These are phyloP conservation scores for Penicillium sp. DNA, from an alignment of 2,329 filamentous ascomycete species.

Conservation along the genomic window DNA sequence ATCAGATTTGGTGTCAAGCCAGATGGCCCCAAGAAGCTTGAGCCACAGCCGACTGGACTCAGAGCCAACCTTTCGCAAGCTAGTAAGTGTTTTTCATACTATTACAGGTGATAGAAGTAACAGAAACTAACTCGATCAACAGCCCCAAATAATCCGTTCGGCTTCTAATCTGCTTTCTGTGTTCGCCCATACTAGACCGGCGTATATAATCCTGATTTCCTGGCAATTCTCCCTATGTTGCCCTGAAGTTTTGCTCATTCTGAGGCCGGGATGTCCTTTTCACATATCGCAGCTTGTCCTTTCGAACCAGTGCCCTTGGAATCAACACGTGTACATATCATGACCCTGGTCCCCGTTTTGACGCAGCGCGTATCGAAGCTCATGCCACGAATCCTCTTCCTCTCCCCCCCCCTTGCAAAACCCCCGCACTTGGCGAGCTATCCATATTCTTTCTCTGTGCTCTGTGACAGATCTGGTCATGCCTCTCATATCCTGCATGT, in stretches of 20 bases:
- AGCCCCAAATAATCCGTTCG: constrained; percentile 71
- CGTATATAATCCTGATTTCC: constrained; percentile 32
- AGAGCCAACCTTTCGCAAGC: constrained; percentile 90
- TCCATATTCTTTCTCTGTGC: constrained; percentile 11
- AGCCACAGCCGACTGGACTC: constrained; percentile 81
- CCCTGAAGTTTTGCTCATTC: constrained; percentile 2
- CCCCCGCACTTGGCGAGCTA: constrained; percentile 16
- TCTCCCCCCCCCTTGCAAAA: constrained; percentile 9
- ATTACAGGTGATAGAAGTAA: neutral
- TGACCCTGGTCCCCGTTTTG: constrained; percentile 13
- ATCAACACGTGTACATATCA: constrained; percentile 28
- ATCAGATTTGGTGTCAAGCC: constrained; percentile 81
- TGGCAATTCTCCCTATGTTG: constrained; percentile 12
- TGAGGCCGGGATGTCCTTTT: neutral
- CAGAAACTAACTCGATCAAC: constrained; percentile 15
- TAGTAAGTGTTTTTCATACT: constrained; percentile 67
- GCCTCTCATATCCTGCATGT: constrained; percentile 11
- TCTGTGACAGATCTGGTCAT: constrained; percentile 6
- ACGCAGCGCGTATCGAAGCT: constrained; percentile 16
- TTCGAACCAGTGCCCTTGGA: constrained; percentile 14
- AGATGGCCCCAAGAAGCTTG: constrained; percentile 70
- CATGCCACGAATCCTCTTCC: constrained; percentile 13
- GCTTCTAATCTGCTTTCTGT: constrained; percentile 53
- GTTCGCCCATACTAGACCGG: constrained; percentile 7
- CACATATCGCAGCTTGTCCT: constrained; percentile 20